phyloP scores from a whole-genome alignment of 495 filamentous ascomycete genomes.

The Tetracladium marchalianum region DNA sequence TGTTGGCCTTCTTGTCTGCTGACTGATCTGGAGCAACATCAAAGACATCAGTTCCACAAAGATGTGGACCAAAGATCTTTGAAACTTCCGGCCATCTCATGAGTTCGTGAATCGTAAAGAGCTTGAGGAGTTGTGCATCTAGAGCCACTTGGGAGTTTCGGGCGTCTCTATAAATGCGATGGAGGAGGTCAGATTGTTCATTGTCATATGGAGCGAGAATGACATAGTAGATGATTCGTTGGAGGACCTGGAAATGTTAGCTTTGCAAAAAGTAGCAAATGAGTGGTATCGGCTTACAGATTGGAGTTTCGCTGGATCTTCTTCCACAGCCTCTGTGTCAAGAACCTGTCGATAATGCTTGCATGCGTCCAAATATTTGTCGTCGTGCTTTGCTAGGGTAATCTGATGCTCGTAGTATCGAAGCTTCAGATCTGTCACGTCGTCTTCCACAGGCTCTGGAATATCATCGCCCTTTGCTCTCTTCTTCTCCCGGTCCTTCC shows the following conservation, averaged over 20 bases:
- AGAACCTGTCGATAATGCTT: conserved; percentile 95
- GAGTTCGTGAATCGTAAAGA: conserved; percentile 90
- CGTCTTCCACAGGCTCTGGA: conserved; percentile 68
- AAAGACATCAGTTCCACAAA: conserved; percentile 90
- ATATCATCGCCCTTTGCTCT: conserved; percentile 69
- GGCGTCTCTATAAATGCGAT: conserved; percentile 71
- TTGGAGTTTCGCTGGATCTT: conserved; percentile 74
- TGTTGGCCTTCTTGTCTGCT: conserved; percentile 66
- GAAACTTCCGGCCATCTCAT: conserved; percentile 97
- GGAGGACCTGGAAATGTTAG: conserved; percentile 56
- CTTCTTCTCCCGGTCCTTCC: conserved; percentile 72
- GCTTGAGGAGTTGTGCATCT: conserved; percentile 74
- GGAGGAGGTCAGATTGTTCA: conserved; percentile 93
- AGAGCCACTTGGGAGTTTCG: conserved; percentile 58
- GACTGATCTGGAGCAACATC: conserved; percentile 45
- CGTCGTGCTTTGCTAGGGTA: conserved; percentile 84
- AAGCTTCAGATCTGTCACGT: conserved; percentile 93
- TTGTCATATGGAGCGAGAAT: conserved; percentile 96
- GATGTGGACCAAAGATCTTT: conserved; percentile 73
- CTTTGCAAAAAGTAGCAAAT: background rate
- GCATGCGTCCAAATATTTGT: conserved; percentile 93
- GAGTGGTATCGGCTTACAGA: conserved; percentile 47
- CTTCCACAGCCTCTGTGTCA: conserved; percentile 87
- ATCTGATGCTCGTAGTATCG: conserved; percentile 97
- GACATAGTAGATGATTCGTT: conserved; percentile 93